Evolutionary conservation across 2,329 filamentous ascomycete species (phyloP), one percentile per base, ranked within the genome.

Genomic region (Trichoderma atroviride): DNA sequence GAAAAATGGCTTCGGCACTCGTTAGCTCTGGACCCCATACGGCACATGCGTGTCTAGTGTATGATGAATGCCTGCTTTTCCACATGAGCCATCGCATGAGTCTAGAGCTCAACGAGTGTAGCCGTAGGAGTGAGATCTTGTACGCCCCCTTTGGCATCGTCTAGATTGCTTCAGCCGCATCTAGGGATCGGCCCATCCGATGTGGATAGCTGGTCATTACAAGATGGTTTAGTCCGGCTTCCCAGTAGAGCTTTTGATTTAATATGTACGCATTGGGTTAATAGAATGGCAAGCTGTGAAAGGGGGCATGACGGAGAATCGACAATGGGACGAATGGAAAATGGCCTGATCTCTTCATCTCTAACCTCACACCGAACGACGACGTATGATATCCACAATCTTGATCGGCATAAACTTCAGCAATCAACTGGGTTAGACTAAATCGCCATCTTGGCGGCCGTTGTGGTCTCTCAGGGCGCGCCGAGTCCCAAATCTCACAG

Each of bases 101-200:
- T n/a, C 61, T 35, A 35, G 52, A 27, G n/a, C 35, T 43, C 50
- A 64, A 64, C 40, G 55, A 56, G 33, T 50, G 37, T 43, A 43
- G 40, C 40, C 7, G 22, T 22, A 33, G n/a, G 22, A 31, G 52
- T 55, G 47, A 63, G 60, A 53, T 19, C 33, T 14, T 29, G 33
- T 13, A 22, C 47, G 47, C 47, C 47, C 47, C 31, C 33, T 37
- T 63, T 16, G 31, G 40, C 35, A 63, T 55, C 40, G 59, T 62
- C 40, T 63, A 37, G 60, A 62, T 62, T 52, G 52, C n/a, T 50
- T 63, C 22, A 63, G 60, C 47, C 47, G 60, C 60, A 63, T 63
- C 47, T 63, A n/a, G 33, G 52, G 60, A 55, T 63, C 60, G 60
- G 47, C 35, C 47, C 47, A 31, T 37, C 47, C 33, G 47, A 63